Base-by-base conservation (phyloP, 1,139 yeast species). In the Suhomyces bribrorum region DNA sequence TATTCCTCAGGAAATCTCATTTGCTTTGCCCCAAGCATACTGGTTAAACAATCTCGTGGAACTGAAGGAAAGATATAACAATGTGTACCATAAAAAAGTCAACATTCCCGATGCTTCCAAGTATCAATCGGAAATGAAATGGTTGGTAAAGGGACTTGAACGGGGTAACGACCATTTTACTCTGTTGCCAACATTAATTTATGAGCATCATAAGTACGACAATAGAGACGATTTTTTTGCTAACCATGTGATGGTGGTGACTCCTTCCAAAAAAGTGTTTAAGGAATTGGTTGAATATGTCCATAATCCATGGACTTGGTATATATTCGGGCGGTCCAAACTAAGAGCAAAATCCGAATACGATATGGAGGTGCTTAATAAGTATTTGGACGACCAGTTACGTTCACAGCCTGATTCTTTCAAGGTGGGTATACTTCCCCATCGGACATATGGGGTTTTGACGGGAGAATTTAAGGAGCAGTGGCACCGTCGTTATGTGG, bases 281-380 rank as follows among this genome's bases (percentile, higher is more conserved):
- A 39, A 57, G 4, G 50, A 53, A n/a, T 44, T 76, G 31, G 41
- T 62, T 40, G 42, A 57, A n/a, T 59, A 62, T 26, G 53, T 66
- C 1, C 37, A 56, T 29, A 59, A 54, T 32, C 71, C 73, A n/a
- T 57, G 57, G 59, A 48, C 47, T 42, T 66, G 72, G 72, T 35
- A 47, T 7, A 18, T 64, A 11, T 45, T 50, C 14, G 41, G 46
- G n/a, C 42, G 67, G 13, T 43, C 44, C 3, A 49, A 49, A 24
- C 37, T 64, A 7, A 54, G 62, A 18, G 24, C 45, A 8, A 14
- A 37, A 0, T 41, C 56, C 14, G 77, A 75, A 32, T 75, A 67
- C 44, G 81, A 75, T 46, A 73, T 75, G 80, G 81, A 77, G 37
- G 53, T 76, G 4, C 49, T 76, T 30, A 77, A 76, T 54, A 62